Evolutionary conservation across 768 basidiomycete genomes (phyloP).

Genomic region (Mycena kentingensis): DNA sequence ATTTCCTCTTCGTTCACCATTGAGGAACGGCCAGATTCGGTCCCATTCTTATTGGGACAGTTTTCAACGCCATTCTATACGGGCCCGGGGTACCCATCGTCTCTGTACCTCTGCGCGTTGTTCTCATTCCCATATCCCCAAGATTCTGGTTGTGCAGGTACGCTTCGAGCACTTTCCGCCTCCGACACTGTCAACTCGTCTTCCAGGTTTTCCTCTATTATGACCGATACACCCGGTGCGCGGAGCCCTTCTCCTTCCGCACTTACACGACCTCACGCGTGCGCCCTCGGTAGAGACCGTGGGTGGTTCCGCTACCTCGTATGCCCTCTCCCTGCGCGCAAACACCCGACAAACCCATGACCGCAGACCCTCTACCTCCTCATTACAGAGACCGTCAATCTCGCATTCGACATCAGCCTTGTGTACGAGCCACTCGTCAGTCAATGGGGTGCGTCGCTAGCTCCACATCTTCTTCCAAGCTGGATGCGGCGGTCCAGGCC

Average conservation of each 20-base stretch:
- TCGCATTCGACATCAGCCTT: slow-evolving; percentile 16
- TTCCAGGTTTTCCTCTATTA: slow-evolving; percentile 11
- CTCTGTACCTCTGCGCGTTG: too few relatives aligned
- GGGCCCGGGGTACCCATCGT: too few relatives aligned
- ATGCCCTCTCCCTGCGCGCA: too few relatives aligned
- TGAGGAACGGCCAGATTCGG: slow-evolving; percentile 7
- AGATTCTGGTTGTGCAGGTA: slow-evolving; percentile 13
- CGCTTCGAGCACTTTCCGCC: neutral
- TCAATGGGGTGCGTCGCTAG: slow-evolving; percentile 10
- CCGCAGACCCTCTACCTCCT: slow-evolving; percentile 19
- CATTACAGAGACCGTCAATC: slow-evolving; percentile 18
- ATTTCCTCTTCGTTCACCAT: neutral
- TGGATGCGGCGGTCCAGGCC: neutral
- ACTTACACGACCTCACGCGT: neutral
- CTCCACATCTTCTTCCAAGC: neutral
- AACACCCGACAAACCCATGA: too few relatives aligned
- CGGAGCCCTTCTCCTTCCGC: too few relatives aligned
- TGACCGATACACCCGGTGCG: slow-evolving; percentile 8
- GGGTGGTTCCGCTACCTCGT: slow-evolving; percentile 9
- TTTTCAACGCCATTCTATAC: slow-evolving; percentile 16
- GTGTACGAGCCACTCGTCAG: slow-evolving; percentile 21
- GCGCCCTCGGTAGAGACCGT: slow-evolving; percentile 1
- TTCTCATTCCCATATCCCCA: neutral
- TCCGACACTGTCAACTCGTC: neutral
- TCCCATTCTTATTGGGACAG: slow-evolving; percentile 15